phyloP scores from a whole-genome alignment of 768 basidiomycete genomes.

The Lentinus tigrinus region DNA sequence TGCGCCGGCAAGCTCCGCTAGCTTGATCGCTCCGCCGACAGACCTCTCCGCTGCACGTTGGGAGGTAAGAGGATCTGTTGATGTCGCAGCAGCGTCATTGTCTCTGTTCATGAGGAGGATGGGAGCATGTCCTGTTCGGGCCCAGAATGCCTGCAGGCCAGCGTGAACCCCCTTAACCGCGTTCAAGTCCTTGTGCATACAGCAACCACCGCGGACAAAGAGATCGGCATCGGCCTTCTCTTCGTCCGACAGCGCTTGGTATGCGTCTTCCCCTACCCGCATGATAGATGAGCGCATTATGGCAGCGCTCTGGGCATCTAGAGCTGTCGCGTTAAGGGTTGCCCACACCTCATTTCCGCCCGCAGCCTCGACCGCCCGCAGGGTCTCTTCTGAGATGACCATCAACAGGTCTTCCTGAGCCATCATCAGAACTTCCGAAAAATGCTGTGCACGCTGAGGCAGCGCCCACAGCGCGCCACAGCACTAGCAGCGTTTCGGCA shows the following conservation, averaged over 20 bases:
- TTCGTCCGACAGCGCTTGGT: not conserved
- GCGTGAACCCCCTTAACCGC: constrained; percentile 10
- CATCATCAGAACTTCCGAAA: no score
- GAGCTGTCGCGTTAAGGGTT: no score
- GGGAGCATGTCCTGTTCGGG: not conserved
- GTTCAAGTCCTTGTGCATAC: constrained; percentile 21
- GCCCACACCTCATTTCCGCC: no score
- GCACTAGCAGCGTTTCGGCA: no score
- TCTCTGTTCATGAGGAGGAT: constrained; percentile 12
- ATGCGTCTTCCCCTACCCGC: not conserved
- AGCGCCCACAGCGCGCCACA: no score
- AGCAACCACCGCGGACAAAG: constrained; percentile 10
- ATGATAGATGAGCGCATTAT: no score
- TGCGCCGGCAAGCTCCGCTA: constrained; percentile 26
- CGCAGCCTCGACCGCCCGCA: no score
- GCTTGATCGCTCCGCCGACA: constrained; percentile 26
- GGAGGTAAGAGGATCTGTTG: no score
- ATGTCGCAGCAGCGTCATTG: constrained; percentile 1
- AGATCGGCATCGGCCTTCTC: not conserved
- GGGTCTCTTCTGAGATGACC: no score
- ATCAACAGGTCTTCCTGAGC: no score
- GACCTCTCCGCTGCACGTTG: not conserved
- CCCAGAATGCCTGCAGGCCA: constrained; percentile 7
- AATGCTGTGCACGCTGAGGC: no score
- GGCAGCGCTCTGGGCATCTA: no score